These are phyloP conservation scores for Lentinula raphanica DNA, from an alignment of 768 basidiomycete species.

Conservation along the genomic window DNA sequence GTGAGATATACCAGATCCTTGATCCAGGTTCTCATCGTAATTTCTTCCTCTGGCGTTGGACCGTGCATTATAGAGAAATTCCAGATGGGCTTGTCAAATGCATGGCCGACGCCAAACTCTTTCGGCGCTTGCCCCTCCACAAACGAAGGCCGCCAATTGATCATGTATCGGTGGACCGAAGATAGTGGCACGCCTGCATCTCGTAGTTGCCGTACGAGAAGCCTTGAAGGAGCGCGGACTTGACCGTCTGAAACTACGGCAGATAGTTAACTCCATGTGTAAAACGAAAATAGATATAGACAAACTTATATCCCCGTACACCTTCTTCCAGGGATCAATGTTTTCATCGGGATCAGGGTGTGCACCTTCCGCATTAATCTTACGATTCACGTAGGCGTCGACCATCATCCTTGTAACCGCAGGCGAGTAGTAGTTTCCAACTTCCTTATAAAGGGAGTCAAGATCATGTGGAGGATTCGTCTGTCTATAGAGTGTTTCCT, in stretches of 20 bases:
- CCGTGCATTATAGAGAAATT: constrained; percentile 8
- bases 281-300: background rate
- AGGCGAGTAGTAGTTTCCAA: constrained; percentile 10
- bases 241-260: constrained; percentile 7
- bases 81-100: constrained; percentile 9
- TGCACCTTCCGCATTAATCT: constrained; percentile 2
- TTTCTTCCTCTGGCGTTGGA: constrained; percentile 8
- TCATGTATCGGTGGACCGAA: constrained; percentile 8
- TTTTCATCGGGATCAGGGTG: constrained; percentile 6
- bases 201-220: constrained; percentile 4
- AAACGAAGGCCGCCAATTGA: constrained; percentile 6
- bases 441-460: constrained; percentile 4
- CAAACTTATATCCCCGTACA: constrained; percentile 7
- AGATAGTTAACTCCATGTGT: background rate
- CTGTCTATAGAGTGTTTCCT: constrained; percentile 10
- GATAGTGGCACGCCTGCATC: constrained; percentile 7
- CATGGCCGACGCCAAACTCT: constrained; percentile 6
- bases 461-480: constrained; percentile 8
- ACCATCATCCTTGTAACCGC: constrained; percentile 5
- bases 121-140: background rate
- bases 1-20: constrained; percentile 1
- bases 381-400: constrained; percentile 3
- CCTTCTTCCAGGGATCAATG: constrained; percentile 9
- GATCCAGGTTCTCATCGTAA: constrained; percentile 6
- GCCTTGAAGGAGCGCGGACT: constrained; percentile 7